Evolutionary conservation across 257 asterid genomes (phyloP).

Genomic region (Forsythia viridissima): DNA sequence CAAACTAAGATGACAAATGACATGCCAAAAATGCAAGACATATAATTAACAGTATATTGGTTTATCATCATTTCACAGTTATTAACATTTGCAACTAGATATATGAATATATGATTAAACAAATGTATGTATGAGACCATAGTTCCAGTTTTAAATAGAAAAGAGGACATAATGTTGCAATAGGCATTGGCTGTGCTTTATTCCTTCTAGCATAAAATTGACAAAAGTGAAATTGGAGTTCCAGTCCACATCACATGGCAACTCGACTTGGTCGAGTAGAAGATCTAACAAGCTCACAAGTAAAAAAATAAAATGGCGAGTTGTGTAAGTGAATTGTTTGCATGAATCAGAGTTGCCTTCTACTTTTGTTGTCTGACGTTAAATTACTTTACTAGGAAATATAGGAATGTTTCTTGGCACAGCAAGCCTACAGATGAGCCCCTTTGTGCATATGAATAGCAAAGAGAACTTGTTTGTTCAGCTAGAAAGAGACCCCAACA

Average conservation of each 20-base stretch:
- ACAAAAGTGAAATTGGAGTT: background rate
- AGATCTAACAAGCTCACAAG: background rate
- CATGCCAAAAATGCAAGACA: background rate
- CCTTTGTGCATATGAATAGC: no score
- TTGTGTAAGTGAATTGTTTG: background rate
- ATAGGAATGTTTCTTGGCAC: background rate
- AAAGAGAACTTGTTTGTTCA: background rate
- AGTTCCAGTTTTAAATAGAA: background rate
- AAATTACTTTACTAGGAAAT: background rate
- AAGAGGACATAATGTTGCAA: background rate
- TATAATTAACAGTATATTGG: background rate
- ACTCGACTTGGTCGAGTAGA: background rate
- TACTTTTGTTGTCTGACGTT: background rate
- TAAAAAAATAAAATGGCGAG: background rate
- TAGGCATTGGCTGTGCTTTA: background rate
- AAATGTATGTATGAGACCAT: background rate
- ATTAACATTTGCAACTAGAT: slow-evolving; percentile 1
- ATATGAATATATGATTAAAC: slow-evolving; percentile 6
- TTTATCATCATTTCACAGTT: slow-evolving; percentile 1
- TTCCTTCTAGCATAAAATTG: background rate
- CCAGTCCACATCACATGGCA: background rate
- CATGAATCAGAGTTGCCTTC: background rate
- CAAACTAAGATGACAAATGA: background rate
- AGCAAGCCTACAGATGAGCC: background rate
- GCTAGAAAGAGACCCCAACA: background rate